Evolutionary conservation across 73 alveolate genomes (phyloP).

Genomic region (Symbiodinium natans): DNA sequence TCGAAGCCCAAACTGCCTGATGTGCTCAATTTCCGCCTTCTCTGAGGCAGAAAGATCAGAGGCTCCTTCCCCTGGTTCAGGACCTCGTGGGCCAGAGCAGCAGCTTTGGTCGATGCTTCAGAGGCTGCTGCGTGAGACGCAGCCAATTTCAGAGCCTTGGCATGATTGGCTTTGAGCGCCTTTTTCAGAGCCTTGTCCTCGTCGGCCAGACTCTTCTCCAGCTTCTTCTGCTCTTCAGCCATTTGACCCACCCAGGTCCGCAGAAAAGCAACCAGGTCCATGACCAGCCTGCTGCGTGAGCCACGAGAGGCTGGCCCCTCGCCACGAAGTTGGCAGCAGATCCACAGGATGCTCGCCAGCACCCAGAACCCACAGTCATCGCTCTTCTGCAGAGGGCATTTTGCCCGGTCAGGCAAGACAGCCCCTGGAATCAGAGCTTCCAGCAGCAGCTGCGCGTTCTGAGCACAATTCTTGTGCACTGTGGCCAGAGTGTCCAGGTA

Average conservation of each 20-base stretch:
- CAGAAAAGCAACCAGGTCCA: not conserved
- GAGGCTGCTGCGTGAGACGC: no score
- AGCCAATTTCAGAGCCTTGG: no score
- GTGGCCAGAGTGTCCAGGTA: not conserved
- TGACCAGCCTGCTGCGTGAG: not conserved
- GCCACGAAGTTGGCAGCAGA: no score
- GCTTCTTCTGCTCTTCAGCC: not conserved
- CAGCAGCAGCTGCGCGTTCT: not conserved
- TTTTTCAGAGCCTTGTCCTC: not conserved
- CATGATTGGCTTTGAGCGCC: not conserved
- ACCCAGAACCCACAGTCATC: slow-evolving; percentile 47
- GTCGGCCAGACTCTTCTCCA: not conserved
- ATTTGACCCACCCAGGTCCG: not conserved
- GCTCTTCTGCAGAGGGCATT: not conserved
- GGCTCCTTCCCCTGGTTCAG: no score
- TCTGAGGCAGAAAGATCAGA: no score
- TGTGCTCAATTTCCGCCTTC: no score
- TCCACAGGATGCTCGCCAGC: not conserved
- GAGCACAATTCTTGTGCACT: not conserved
- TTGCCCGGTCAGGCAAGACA: not conserved
- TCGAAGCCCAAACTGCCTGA: no score
- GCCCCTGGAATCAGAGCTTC: not conserved
- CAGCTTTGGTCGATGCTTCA: no score
- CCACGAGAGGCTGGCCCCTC: slow-evolving; percentile 2
- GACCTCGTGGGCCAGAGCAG: no score